These are phyloP conservation scores for Quercus aquifolioides DNA, from an alignment of 306 rosid species.

Conservation along the genomic window DNA sequence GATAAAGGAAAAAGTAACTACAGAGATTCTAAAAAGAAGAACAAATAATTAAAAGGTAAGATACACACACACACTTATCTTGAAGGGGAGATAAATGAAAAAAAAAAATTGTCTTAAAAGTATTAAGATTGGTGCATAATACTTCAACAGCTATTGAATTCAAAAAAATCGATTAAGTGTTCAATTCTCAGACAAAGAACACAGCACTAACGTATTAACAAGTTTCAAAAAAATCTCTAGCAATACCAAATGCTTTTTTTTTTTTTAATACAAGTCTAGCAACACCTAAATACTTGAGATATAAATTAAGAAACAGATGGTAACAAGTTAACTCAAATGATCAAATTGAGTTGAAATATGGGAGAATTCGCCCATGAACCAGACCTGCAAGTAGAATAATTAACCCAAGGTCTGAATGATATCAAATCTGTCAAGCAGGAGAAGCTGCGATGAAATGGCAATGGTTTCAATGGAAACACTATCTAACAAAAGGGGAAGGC, in stretches of 20 bases:
- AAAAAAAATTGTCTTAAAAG: slow-evolving; percentile 30
- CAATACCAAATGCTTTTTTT: neutral
- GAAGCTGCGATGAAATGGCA: no score
- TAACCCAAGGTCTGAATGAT: neutral
- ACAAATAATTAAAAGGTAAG: neutral
- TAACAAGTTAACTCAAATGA: slow-evolving; percentile 43
- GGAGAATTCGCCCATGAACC: slow-evolving; percentile 78
- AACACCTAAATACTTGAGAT: neutral
- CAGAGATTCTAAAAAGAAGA: neutral
- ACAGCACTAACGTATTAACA: neutral
- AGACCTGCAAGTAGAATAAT: slow-evolving; percentile 45
- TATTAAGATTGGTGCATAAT: neutral
- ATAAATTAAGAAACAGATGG: slow-evolving; percentile 1
- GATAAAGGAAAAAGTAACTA: neutral
- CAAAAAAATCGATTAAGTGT: neutral
- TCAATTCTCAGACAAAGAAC: slow-evolving; percentile 19
- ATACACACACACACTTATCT: no score
- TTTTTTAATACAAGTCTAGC: neutral
- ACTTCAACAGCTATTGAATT: neutral
- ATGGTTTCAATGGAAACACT: no score
- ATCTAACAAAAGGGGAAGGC: no score
- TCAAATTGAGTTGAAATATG: slow-evolving; percentile 61
- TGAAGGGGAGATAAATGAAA: neutral
- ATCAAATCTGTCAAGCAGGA: slow-evolving; percentile 2
- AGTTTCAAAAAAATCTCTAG: neutral